Percentiles rank a stretch among this genome's conserved stretches.
Conservation (phyloP, 768 basidiomycete species). For the Lentinus tigrinus region DNA sequence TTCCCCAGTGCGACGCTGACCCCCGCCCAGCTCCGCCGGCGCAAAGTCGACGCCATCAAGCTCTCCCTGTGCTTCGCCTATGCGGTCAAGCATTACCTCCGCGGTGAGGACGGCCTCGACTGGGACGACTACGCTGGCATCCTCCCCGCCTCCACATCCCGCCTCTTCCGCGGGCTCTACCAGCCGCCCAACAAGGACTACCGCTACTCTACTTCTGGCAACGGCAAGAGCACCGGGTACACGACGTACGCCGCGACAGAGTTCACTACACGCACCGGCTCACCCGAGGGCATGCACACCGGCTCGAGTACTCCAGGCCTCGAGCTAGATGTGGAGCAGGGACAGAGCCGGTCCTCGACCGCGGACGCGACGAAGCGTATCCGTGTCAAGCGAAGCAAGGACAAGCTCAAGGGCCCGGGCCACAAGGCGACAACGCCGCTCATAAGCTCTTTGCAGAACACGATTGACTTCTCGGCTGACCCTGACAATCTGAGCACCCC, state of each 20-base stretch:
- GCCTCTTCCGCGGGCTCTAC: conserved; percentile 31
- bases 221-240: conserved; percentile 25
- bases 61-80: conserved; percentile 71
- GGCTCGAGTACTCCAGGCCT: not conserved
- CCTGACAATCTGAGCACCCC: conserved; percentile 64
- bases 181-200: conserved; percentile 16
- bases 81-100: conserved; percentile 78
- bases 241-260: conserved; percentile 40
- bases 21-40: conserved; percentile 50
- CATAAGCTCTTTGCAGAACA: conserved; percentile 49
- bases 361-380: conserved; percentile 53
- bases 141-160: conserved; percentile 59
- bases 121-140: conserved; percentile 67
- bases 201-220: not conserved
- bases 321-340: conserved; percentile 3
- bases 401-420: conserved; percentile 35
- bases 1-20: conserved; percentile 46
- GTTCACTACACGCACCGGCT: conserved; percentile 14
- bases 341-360: not conserved
- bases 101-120: conserved; percentile 76
- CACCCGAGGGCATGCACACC: not conserved
- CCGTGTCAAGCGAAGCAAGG: conserved; percentile 70
- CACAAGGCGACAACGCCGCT: conserved; percentile 54
- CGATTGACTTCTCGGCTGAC: conserved; percentile 59
- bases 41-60: conserved; percentile 70